phyloP scores from a whole-genome alignment of 148 eudicot genomes.

The Fagopyrum tataricum region DNA sequence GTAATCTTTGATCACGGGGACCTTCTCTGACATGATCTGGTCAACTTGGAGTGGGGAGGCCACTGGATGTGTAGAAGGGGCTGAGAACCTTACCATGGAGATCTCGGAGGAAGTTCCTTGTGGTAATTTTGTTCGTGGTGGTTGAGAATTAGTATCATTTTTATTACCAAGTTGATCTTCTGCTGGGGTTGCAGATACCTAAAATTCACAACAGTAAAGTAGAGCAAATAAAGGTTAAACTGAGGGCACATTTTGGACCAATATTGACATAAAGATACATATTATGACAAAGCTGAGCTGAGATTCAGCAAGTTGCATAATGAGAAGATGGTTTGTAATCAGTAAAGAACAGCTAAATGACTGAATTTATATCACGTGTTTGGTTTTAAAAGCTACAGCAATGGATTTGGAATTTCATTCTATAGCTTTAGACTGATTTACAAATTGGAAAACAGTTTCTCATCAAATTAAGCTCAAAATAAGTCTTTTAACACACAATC shows the following conservation, averaged over 20 bases:
- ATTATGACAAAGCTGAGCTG: background rate
- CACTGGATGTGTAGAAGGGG: too few species aligned
- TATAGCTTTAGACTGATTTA: background rate
- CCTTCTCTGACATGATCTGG: background rate
- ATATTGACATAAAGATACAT: too few species aligned
- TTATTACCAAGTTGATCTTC: constrained; percentile 4
- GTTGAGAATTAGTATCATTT: background rate
- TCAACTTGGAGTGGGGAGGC: constrained; percentile 10
- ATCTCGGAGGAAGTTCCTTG: constrained; percentile 7
- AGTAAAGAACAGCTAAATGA: background rate
- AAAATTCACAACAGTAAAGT: background rate
- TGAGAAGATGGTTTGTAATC: background rate
- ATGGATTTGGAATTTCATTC: background rate
- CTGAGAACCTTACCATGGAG: constrained; percentile 3
- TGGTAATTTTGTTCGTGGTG: constrained; percentile 7
- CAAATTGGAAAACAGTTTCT: background rate
- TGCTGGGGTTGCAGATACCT: constrained; percentile 6
- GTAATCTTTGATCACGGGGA: constrained; percentile 9
- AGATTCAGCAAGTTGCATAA: background rate
- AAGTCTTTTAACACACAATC: background rate
- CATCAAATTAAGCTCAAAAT: background rate
- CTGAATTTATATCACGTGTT: background rate
- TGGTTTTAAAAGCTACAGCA: background rate
- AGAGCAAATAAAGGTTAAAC: too few species aligned
- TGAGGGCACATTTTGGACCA: too few species aligned